These are phyloP conservation scores for Apiospora koreana DNA, from an alignment of 2,329 filamentous ascomycete species.

Conservation along the genomic window DNA sequence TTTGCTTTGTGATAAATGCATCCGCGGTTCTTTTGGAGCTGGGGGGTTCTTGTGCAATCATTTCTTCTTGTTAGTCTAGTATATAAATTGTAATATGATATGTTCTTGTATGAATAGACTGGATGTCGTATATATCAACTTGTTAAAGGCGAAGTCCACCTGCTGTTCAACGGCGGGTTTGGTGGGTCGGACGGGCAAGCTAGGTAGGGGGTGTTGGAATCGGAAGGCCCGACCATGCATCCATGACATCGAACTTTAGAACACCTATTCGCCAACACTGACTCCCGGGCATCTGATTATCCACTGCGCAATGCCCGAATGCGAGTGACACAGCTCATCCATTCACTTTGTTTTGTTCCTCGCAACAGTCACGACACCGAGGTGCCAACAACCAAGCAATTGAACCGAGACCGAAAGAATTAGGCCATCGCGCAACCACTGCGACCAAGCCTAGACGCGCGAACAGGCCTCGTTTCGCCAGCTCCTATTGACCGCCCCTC, in stretches of 20 bases:
- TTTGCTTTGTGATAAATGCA: no score
- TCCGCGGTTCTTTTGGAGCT: not conserved
- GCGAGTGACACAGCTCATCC: not conserved
- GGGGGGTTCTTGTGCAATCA: no score
- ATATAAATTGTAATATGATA: not conserved
- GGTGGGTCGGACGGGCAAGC: not conserved
- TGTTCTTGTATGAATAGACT: not conserved
- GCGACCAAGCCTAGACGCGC: not conserved
- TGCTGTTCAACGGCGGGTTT: not conserved
- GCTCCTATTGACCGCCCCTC: conserved; percentile 12
- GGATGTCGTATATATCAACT: not conserved
- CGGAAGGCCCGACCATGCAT: not conserved
- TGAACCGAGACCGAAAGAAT: not conserved
- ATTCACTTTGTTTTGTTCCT: not conserved
- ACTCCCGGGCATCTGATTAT: not conserved
- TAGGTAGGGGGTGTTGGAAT: not conserved
- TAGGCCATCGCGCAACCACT: not conserved
- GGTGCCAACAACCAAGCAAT: not conserved
- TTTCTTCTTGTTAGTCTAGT: no score
- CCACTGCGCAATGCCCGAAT: not conserved
- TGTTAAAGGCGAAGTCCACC: not conserved
- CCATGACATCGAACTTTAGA: conserved; percentile 4
- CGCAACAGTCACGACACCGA: not conserved
- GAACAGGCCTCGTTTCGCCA: conserved; percentile 8
- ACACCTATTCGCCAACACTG: not conserved